These are phyloP conservation scores for Xanthoconium stramineum DNA, from an alignment of 768 basidiomycete species.

Conservation along the genomic window DNA sequence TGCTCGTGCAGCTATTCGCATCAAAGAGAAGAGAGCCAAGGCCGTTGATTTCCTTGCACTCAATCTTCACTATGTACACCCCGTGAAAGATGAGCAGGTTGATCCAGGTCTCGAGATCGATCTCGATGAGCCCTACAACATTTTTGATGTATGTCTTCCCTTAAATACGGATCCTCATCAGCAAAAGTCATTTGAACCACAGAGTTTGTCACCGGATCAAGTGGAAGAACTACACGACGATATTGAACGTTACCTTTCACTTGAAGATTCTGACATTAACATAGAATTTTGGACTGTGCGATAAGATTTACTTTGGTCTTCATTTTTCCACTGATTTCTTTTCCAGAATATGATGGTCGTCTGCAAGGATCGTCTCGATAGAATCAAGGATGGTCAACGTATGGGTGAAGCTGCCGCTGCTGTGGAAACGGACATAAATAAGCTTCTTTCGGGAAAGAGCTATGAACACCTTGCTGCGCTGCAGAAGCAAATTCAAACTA, in stretches of 20 bases:
- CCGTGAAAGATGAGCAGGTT: constrained; percentile 66
- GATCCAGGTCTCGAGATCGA: constrained; percentile 95
- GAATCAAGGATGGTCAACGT: constrained; percentile 58
- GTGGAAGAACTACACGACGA: constrained; percentile 92
- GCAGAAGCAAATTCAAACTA: constrained; percentile 83
- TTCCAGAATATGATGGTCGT: constrained; percentile 94
- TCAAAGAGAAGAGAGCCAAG: constrained; percentile 95
- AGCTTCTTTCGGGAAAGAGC: constrained; percentile 79
- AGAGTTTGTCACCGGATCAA: constrained; percentile 86
- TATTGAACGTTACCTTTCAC: constrained; percentile 84
- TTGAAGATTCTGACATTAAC: constrained; percentile 82
- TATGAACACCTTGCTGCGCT: constrained; percentile 80
- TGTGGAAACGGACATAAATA: constrained; percentile 82
- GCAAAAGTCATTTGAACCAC: constrained; percentile 11
- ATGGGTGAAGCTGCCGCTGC: constrained; percentile 68
- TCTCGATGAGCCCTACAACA: constrained; percentile 96
- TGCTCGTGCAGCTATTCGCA: constrained; percentile 84
- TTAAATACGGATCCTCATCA: neutral
- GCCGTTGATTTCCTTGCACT: constrained; percentile 98
- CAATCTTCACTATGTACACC: constrained; percentile 90
- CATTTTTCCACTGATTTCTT: constrained; percentile 3
- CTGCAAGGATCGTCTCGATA: constrained; percentile 85
- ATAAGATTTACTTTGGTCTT: constrained; percentile 1
- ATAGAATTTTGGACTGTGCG: constrained; percentile 97
- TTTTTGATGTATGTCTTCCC: constrained; percentile 73